These are phyloP conservation scores for Diplogelasinospora grovesii DNA, from an alignment of 495 filamentous ascomycete species.

Conservation along the genomic window DNA sequence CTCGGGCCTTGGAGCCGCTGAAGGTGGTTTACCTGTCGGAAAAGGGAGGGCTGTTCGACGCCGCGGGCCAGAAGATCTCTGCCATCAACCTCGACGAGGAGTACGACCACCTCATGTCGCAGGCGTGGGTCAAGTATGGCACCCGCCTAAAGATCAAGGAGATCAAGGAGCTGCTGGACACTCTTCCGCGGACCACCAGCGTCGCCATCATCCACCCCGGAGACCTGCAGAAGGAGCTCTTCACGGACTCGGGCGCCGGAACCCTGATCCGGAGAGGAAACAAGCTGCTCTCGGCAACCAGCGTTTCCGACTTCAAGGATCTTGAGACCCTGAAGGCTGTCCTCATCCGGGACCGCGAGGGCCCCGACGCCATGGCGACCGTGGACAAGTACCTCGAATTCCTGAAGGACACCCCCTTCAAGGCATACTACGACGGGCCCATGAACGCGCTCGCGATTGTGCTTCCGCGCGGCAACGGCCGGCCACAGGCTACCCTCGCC, in stretches of 20 bases:
- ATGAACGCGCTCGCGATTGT: conserved; percentile 96
- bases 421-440: conserved; percentile 91
- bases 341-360: conserved; percentile 77
- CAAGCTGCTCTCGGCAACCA: conserved; percentile 72
- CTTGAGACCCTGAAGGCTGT: conserved; percentile 71
- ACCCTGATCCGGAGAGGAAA: conserved; percentile 91
- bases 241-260: conserved; percentile 92
- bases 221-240: conserved; percentile 91
- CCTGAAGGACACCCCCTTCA: conserved; percentile 70
- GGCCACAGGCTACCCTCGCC: conserved; percentile 71
- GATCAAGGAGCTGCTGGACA: conserved; percentile 86
- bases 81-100: conserved; percentile 98
- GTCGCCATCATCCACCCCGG: conserved; percentile 96
- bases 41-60: conserved; percentile 94
- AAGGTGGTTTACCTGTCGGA: conserved; percentile 98
- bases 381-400: conserved; percentile 82
- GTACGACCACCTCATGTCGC: conserved; percentile 88
- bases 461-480: conserved; percentile 54
- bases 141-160: conserved; percentile 98
- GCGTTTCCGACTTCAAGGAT: conserved; percentile 73
- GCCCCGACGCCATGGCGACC: conserved; percentile 72
- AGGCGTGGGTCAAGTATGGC: conserved; percentile 94
- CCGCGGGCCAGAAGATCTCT: conserved; percentile 91
- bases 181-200: conserved; percentile 83
- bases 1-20: conserved; percentile 79